phyloP scores from a whole-genome alignment of 176 grass and related monocot species.

The Guadua angustifolia region DNA sequence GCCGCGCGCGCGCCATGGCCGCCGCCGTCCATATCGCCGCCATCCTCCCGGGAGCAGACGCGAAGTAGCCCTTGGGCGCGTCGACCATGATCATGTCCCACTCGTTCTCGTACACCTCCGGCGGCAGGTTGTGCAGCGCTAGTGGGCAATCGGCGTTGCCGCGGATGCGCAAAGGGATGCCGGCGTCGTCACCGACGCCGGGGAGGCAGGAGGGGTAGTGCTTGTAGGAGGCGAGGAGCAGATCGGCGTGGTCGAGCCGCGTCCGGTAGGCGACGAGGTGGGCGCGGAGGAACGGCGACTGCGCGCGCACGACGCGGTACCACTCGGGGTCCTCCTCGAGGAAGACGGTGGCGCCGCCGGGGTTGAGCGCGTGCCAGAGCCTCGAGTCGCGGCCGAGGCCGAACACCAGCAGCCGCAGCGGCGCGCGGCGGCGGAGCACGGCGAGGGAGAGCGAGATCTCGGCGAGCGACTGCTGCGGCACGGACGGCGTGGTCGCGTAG shows the following conservation, averaged over 20 bases:
- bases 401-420: conserved; percentile 56
- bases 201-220: conserved; percentile 32
- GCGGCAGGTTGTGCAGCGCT: conserved; percentile 62
- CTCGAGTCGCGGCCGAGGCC: conserved; percentile 55
- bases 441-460: conserved; percentile 57
- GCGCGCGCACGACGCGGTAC: conserved; percentile 33
- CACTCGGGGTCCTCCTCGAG: conserved; percentile 64
- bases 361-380: conserved; percentile 70
- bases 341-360: conserved; percentile 64
- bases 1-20: conserved; percentile 53
- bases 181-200: neutral
- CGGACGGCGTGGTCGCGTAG: conserved; percentile 40
- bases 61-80: conserved; percentile 73
- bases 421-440: conserved; percentile 58
- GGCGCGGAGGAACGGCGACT: conserved; percentile 54
- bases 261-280: conserved; percentile 59
- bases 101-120: conserved; percentile 64
- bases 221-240: conserved; percentile 40
- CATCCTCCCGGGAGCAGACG: conserved; percentile 76
- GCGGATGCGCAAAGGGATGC: neutral
- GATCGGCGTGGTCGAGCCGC: conserved; percentile 45
- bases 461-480: conserved; percentile 58
- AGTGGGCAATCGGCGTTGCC: conserved; percentile 58
- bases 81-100: conserved; percentile 89
- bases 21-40: conserved; percentile 73